phyloP scores from a whole-genome alignment of 495 filamentous ascomycete genomes.

The Darksidea phi region DNA sequence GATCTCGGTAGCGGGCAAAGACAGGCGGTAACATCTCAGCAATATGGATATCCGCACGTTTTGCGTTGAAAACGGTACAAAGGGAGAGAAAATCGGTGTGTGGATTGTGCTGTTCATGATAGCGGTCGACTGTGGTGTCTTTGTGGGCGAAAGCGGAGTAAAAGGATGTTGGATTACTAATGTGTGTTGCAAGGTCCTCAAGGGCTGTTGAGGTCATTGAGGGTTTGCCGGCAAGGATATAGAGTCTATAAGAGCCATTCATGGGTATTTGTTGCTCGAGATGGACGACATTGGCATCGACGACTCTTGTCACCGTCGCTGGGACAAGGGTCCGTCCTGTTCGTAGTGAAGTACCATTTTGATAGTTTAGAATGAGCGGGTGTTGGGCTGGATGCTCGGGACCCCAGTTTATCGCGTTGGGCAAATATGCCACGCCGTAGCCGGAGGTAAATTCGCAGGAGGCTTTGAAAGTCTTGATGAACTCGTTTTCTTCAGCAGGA shows the following conservation, averaged over 20 bases:
- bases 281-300: conserved; percentile 81
- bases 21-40: conserved; percentile 57
- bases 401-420: conserved; percentile 69
- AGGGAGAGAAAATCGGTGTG: conserved; percentile 79
- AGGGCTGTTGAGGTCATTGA: conserved; percentile 59
- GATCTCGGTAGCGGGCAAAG: conserved; percentile 67
- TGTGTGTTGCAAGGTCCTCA: conserved; percentile 62
- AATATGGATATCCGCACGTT: conserved; percentile 65
- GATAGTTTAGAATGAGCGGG: conserved; percentile 56
- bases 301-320: conserved; percentile 75
- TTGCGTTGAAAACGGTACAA: conserved; percentile 66
- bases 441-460: conserved; percentile 66
- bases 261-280: conserved; percentile 84
- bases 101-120: conserved; percentile 80
- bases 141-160: conserved; percentile 63
- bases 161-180: conserved; percentile 67
- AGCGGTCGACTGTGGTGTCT: conserved; percentile 59
- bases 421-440: conserved; percentile 62
- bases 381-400: conserved; percentile 69
- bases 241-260: conserved; percentile 84
- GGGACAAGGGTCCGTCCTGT: conserved; percentile 72
- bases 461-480: conserved; percentile 64
- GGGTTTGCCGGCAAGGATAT: conserved; percentile 75
- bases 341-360: conserved; percentile 57
- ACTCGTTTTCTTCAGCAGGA: conserved; percentile 55